Conservation (phyloP, 192 early-diverging fungal genomes). For the Coemansia guatemalensis region DNA sequence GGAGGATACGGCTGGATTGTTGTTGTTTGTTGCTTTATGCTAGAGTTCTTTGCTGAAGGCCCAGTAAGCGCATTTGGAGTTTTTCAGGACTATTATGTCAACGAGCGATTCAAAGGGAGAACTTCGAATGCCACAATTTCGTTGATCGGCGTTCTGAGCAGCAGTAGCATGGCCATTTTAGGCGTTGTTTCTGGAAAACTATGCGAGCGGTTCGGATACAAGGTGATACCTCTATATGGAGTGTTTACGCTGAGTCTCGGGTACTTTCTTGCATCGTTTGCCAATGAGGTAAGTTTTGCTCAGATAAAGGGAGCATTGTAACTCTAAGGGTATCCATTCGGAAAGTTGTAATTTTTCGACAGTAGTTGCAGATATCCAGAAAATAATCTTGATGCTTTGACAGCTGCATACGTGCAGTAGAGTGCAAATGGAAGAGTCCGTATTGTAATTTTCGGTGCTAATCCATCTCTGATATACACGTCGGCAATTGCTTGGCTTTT, state of each 20-base stretch:
- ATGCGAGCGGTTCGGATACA: slow-evolving; percentile 48
- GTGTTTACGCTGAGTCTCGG: slow-evolving; percentile 38
- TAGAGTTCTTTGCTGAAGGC: slow-evolving; percentile 52
- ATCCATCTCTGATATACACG: neutral
- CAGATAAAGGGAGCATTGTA: neutral
- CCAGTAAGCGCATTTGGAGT: slow-evolving; percentile 55
- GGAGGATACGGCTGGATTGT: slow-evolving; percentile 55
- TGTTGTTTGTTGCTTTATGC: slow-evolving; percentile 48
- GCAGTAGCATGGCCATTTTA: slow-evolving; percentile 42
- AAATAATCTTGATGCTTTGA: too few species aligned
- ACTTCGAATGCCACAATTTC: slow-evolving; percentile 49
- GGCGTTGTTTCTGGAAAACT: slow-evolving; percentile 51
- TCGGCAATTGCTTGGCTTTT: slow-evolving; percentile 2
- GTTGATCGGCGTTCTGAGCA: slow-evolving; percentile 46
- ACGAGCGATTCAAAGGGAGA: slow-evolving; percentile 42
- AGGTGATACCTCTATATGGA: slow-evolving; percentile 39
- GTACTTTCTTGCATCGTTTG: slow-evolving; percentile 53
- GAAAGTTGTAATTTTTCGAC: neutral
- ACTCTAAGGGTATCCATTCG: neutral
- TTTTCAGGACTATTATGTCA: slow-evolving; percentile 52
- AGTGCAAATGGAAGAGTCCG: neutral
- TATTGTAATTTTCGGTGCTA: neutral
- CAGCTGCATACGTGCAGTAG: neutral
- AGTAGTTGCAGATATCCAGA: neutral
- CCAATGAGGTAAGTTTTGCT: slow-evolving; percentile 39